Percentiles rank a stretch among this genome's conserved stretches.
Conservation (phyloP, 2,329 filamentous ascomycete species). For the Colletotrichum brevisporum region DNA sequence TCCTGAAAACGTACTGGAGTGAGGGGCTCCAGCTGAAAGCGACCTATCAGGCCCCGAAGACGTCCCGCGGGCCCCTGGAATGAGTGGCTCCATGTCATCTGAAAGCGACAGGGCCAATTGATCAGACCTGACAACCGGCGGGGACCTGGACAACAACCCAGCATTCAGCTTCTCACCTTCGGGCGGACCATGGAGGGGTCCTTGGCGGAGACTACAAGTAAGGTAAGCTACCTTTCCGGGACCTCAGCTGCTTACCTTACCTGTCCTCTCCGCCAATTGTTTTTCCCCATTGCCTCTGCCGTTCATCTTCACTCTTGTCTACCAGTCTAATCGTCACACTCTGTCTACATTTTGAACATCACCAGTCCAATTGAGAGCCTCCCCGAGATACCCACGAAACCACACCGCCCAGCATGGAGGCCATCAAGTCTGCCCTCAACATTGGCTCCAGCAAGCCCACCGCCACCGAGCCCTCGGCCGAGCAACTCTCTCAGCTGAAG, state of each 20-base stretch:
- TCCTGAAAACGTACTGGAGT: constrained; percentile 32
- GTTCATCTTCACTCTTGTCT: constrained; percentile 3
- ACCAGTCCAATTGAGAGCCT: constrained; percentile 12
- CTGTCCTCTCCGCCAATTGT: constrained; percentile 25
- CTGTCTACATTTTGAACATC: not conserved
- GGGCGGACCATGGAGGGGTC: constrained; percentile 34
- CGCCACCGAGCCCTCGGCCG: constrained; percentile 70
- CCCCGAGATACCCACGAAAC: constrained; percentile 10
- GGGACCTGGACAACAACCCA: constrained; percentile 33
- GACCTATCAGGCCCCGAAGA: constrained; percentile 35
- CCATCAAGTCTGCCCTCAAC: constrained; percentile 59
- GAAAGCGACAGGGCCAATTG: constrained; percentile 35
- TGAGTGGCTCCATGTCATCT: constrained; percentile 31
- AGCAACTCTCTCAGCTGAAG: constrained; percentile 77
- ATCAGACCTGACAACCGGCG: constrained; percentile 33
- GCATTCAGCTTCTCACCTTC: constrained; percentile 19
- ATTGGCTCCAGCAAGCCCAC: constrained; percentile 51
- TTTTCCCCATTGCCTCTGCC: constrained; percentile 10
- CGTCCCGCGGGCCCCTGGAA: constrained; percentile 33
- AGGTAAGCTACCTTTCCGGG: constrained; percentile 30
- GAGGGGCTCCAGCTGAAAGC: constrained; percentile 36
- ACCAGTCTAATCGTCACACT: not conserved
- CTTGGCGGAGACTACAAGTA: constrained; percentile 41
- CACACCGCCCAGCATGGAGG: constrained; percentile 54
- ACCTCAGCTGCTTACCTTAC: constrained; percentile 22